phyloP scores from a whole-genome alignment of 1,284 basidiomycete genomes.

The Melanopsichium pennsylvanicum region DNA sequence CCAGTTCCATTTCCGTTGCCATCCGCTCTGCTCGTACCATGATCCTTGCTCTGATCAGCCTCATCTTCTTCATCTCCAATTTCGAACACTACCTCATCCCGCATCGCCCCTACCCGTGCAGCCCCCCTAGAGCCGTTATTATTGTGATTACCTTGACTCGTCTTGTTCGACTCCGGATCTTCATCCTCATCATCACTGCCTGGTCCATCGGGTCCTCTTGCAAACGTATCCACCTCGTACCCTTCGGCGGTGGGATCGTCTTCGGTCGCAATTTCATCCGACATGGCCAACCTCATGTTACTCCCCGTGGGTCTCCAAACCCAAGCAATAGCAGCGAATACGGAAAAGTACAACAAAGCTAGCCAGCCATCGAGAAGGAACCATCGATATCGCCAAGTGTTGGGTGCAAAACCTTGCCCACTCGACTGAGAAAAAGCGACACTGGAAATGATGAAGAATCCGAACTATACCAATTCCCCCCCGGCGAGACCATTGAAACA shows the following conservation, averaged over 20 bases:
- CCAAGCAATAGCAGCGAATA: constrained; percentile 83
- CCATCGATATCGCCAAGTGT: constrained; percentile 94
- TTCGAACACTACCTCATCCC: constrained; percentile 54
- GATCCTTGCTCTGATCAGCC: constrained; percentile 22
- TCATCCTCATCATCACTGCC: constrained; percentile 49
- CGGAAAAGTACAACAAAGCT: constrained; percentile 71
- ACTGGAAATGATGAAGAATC: constrained; percentile 91
- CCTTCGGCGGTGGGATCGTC: constrained; percentile 82
- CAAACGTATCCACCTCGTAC: constrained; percentile 77
- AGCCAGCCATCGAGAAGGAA: constrained; percentile 97
- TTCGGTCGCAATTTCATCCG: constrained; percentile 73
- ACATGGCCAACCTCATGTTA: constrained; percentile 75
- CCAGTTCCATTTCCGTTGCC: background rate
- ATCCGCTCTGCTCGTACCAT: background rate
- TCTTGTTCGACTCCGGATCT: constrained; percentile 30
- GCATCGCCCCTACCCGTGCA: background rate
- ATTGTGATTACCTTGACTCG: constrained; percentile 15
- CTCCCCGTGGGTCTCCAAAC: constrained; percentile 92
- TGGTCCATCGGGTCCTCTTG: constrained; percentile 31
- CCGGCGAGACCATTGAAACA: no score
- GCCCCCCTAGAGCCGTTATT: background rate
- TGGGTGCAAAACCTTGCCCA: constrained; percentile 90
- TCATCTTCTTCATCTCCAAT: constrained; percentile 56
- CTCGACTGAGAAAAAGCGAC: constrained; percentile 88
- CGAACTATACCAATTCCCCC: constrained; percentile 15